Evolutionary conservation across 1,284 basidiomycete genomes (phyloP), one percentile per base, ranked within the genome.

Genomic region (Cerioporus squamosus): DNA sequence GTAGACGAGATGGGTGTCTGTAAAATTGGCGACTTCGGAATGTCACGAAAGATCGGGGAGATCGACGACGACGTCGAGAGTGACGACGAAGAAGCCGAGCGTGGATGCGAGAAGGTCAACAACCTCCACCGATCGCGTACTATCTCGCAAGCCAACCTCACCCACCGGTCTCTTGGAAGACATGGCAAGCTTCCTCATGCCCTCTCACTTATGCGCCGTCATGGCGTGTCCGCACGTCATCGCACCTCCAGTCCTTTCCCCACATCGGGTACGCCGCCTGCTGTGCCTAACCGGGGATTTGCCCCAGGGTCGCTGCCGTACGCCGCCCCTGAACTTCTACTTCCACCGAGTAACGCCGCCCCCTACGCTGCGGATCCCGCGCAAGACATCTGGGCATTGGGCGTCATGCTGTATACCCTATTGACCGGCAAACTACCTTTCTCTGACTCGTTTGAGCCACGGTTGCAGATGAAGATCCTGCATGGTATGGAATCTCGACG

Each of bases 331-430:
- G 90, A 92, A 69, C 79, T 91, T n/a, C 75, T 92, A 0, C 78
- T 44, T 75, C 82, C 24, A 70, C 79, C 59, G 62, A 75, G 44
- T 46, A 62, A 50, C 40, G 63, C 73, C 55, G 22, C 65, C 65
- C 57, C 72, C 15, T 66, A 73, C 67, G 68, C 71, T 59, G 74
- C 82, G 6, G 72, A 85, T 66, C 85, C 89, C n/a, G 85, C 90
- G 0, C 92, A 94, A 70, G 95, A 98, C 66, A 88, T 97, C 33
- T 98, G 95, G 95, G 95, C 95, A 0, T 75, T 97, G 2, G 95
- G 95, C 0, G 88, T 95, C 51, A 83, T 97, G 66, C 83, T 97
- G 0, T 93, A 94, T 68, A 87, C 90, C 4, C 79, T 97, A 3
- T 79, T 97, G 29, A 88, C 87, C 0, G 94, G 93, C 2, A 79